Conservation (phyloP, 2,329 filamentous ascomycete species). For the Saccharata proteae region DNA sequence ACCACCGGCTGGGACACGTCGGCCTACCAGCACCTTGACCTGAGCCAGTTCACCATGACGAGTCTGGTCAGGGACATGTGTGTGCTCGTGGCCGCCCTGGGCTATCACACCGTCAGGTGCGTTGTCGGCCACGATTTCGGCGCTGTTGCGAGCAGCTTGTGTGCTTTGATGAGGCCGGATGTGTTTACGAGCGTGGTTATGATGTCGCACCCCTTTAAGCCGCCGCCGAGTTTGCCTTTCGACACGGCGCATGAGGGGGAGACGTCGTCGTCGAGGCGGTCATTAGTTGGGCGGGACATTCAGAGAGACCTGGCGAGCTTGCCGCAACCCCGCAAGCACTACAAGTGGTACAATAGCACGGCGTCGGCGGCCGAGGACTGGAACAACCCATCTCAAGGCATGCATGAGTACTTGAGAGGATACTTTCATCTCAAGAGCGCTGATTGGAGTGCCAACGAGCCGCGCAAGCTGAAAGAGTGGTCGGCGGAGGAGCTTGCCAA, state of each 20-base stretch:
- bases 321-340: conserved; percentile 51
- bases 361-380: conserved; percentile 35
- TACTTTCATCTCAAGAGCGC: conserved; percentile 59
- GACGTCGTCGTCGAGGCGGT: conserved; percentile 11
- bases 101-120: conserved; percentile 45
- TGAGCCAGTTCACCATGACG: conserved; percentile 45
- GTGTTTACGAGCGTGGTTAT: conserved; percentile 50
- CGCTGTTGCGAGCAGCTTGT: conserved; percentile 46
- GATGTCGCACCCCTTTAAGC: conserved; percentile 54
- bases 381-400: conserved; percentile 36
- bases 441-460: conserved; percentile 44
- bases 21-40: conserved; percentile 39
- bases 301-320: conserved; percentile 43
- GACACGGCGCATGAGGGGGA: conserved; percentile 24
- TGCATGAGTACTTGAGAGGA: conserved; percentile 50
- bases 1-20: conserved; percentile 49
- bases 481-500: conserved; percentile 43
- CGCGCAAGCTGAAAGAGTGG: conserved; percentile 44
- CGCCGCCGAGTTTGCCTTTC: conserved; percentile 37
- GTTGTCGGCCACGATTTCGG: conserved; percentile 58
- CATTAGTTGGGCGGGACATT: conserved; percentile 30
- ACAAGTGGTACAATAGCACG: conserved; percentile 55
- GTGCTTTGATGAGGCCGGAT: conserved; percentile 51
- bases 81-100: conserved; percentile 47
- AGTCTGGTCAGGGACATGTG: conserved; percentile 51